Base-by-base conservation (phyloP, 768 basidiomycete species). In the Pisolithus marmoratus region DNA sequence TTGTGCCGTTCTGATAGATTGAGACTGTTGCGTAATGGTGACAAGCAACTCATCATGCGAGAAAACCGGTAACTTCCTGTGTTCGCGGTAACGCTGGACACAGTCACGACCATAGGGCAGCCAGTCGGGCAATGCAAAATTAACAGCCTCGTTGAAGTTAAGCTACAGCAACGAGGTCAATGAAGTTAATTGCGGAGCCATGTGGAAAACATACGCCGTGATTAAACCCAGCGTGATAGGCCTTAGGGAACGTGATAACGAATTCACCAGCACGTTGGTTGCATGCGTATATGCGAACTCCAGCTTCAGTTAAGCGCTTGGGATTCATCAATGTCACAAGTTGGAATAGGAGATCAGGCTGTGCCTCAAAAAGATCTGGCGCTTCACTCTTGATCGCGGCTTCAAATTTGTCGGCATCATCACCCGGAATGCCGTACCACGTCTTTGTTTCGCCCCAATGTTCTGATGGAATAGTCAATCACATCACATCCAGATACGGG, bases 401-500 rank as follows among this genome's bases (percentile, higher is more conserved):
- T 70, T 99, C 96, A 63, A 99, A 97, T 67, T 91, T 91, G 58
- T 90, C 91, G 24, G 94, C 94, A 60, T 96, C 90, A 46, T 83
- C 82, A n/a, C 90, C 95, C 7, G 96, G 95, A 40, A 98, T 88
- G 46, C 94, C 94, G 69, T 99, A 99, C 96, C 96, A 99, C 0
- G 95, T 99, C 76, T 99, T 99, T 31, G 95, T 95, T 66, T 96
- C 95, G 26, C 96, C 96, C 91, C 93, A 97, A 66, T 97, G 94
- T 88, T 95, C 93, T 94, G 57, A 27, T 57, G 54, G 53, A 56
- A 44, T 49, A 53, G 65, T 57, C 62, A 63, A 62, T 63, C 55
- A 62, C 55, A 17, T 61, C 57, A 53, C 55, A 37, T 24, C 46
- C 42, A 57, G 52, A 58, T 51, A 61, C 50, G 48, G 53, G 58